Evolutionary conservation across 805 yeast species (phyloP).

Genomic region (Saturnispora silvae): DNA sequence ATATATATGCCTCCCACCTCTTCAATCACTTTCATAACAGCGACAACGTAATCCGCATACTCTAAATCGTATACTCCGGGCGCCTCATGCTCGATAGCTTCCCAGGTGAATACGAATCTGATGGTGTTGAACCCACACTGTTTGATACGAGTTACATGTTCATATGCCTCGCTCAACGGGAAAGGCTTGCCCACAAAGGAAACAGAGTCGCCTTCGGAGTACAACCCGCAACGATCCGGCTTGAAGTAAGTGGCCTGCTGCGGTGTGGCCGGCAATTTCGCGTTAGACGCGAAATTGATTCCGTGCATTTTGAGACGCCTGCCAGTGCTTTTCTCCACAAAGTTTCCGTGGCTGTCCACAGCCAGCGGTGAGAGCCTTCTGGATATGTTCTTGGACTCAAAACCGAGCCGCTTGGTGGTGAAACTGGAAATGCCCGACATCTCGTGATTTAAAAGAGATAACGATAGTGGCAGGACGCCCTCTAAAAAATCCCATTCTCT

Average conservation of each 20-base stretch:
- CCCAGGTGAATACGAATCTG: conserved; percentile 79
- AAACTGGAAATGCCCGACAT: conserved; percentile 4
- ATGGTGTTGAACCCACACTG: conserved; percentile 75
- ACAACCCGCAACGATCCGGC: conserved; percentile 38
- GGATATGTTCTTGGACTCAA: not conserved
- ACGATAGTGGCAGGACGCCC: not conserved
- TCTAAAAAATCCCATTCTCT: too few species aligned
- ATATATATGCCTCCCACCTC: conserved; percentile 66
- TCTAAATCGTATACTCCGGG: conserved; percentile 77
- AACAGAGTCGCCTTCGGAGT: conserved; percentile 56
- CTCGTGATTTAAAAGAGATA: not conserved
- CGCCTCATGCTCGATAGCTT: conserved; percentile 80
- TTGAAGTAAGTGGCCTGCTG: conserved; percentile 30
- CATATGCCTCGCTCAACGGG: conserved; percentile 59
- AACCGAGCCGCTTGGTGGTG: not conserved
- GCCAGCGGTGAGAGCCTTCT: conserved; percentile 16
- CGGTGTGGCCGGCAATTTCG: conserved; percentile 61
- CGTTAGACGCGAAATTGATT: conserved; percentile 66
- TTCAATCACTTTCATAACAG: conserved; percentile 46
- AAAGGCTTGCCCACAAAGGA: conserved; percentile 82
- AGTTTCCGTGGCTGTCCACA: conserved; percentile 42
- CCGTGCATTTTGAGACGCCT: conserved; percentile 63
- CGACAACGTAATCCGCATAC: conserved; percentile 58
- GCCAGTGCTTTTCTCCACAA: conserved; percentile 41
- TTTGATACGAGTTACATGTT: conserved; percentile 60